phyloP scores from a whole-genome alignment of 2,329 filamentous ascomycete genomes.

The Cylindrodendrum hubeiense region DNA sequence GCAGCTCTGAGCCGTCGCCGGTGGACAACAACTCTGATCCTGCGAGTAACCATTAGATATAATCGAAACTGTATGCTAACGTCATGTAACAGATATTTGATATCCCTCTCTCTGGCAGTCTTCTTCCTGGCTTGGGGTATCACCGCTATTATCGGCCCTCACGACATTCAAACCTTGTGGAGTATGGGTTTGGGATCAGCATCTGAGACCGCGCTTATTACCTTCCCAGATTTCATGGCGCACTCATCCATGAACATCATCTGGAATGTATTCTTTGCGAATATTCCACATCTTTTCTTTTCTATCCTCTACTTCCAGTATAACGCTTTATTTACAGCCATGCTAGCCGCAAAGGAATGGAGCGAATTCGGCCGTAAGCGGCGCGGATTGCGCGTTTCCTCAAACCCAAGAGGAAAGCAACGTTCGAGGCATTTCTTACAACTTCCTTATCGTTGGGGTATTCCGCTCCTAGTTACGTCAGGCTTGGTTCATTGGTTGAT shows the following conservation, averaged over 20 bases:
- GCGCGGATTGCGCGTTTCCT: slow-evolving; percentile 10
- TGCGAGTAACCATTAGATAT: too few species aligned
- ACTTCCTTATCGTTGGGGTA: slow-evolving; percentile 22
- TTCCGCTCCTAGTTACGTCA: slow-evolving; percentile 8
- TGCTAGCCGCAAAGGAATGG: slow-evolving; percentile 26
- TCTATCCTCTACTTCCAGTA: slow-evolving; percentile 24
- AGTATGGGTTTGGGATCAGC: slow-evolving; percentile 8
- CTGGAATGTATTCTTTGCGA: slow-evolving; percentile 9
- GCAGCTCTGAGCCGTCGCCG: slow-evolving; percentile 16
- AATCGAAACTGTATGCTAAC: too few species aligned
- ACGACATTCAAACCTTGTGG: too few species aligned
- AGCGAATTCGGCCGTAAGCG: slow-evolving; percentile 15
- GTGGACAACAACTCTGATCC: neutral
- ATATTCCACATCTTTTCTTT: slow-evolving; percentile 19
- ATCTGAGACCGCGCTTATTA: slow-evolving; percentile 7
- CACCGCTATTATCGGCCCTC: too few species aligned
- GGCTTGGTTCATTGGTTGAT: slow-evolving; percentile 21
- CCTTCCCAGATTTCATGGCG: neutral
- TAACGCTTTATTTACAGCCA: slow-evolving; percentile 20
- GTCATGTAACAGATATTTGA: too few species aligned
- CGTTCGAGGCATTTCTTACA: slow-evolving; percentile 25
- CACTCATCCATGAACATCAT: neutral
- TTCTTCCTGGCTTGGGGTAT: too few species aligned
- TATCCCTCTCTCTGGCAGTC: too few species aligned
- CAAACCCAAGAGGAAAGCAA: slow-evolving; percentile 7